These are phyloP conservation scores for Myxozyma vanderwaltii DNA, from an alignment of 805 yeast species.

Conservation along the genomic window DNA sequence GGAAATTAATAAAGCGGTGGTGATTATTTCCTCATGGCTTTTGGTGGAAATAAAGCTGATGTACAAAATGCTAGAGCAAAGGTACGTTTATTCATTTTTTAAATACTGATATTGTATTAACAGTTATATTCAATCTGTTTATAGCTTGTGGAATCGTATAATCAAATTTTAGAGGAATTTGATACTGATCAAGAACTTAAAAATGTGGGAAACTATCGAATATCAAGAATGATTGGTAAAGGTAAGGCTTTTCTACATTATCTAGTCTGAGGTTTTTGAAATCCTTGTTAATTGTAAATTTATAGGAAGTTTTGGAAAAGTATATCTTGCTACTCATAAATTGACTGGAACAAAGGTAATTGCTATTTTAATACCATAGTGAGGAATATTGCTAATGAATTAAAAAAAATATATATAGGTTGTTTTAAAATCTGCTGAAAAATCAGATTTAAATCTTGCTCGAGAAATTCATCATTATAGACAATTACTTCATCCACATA, in stretches of 20 bases:
- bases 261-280: too few species aligned
- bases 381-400: background rate
- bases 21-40: too few species aligned
- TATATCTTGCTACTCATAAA: slow-evolving; percentile 78
- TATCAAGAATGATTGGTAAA: slow-evolving; percentile 77
- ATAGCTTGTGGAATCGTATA: slow-evolving; percentile 63
- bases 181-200: slow-evolving; percentile 50
- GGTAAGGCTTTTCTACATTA: too few species aligned
- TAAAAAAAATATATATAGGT: slow-evolving; percentile 45
- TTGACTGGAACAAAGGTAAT: slow-evolving; percentile 64
- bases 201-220: slow-evolving; percentile 79
- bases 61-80: slow-evolving; percentile 50
- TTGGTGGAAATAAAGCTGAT: slow-evolving; percentile 33
- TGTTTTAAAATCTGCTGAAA: slow-evolving; percentile 76
- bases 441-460: slow-evolving; percentile 80
- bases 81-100: too few species aligned
- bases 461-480: slow-evolving; percentile 87
- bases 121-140: too few species aligned
- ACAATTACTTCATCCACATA: slow-evolving; percentile 79
- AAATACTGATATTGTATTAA: too few species aligned
- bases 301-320: slow-evolving; percentile 73
- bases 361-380: background rate
- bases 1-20: too few species aligned
- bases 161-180: slow-evolving; percentile 56
- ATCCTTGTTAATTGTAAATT: background rate